Base-by-base conservation (phyloP, 306 rosid species). In the Vigna mungo region DNA sequence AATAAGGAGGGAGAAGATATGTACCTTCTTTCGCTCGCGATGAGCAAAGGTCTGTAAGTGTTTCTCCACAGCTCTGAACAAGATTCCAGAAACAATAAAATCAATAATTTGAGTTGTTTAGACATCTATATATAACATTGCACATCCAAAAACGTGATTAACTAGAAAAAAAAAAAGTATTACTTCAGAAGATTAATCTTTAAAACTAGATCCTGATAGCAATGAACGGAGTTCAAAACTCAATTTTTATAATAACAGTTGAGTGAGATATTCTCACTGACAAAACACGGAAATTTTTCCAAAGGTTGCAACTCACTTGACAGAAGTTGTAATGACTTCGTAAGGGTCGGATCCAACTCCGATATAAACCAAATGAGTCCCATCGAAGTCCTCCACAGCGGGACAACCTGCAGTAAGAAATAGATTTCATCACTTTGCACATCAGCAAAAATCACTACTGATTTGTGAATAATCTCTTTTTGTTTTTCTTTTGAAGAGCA, bases 271-370 rank as follows among this genome's bases (percentile, higher is more conserved):
- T 69, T n/a, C 27, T 47, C 4, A 15, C 27, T 32, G 62, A 4
- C 58, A 17, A 76, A 41, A 62, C 30, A 21, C 7, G 37, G 48
- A 7, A 20, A 43, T 10, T 46, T 52, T 13, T 27, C 7, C 54
- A 66, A 44, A 30, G 18, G 25, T 14, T 43, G 37, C 7, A 27
- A 86, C 97, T 85, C 77, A 92, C 97, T 90, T 92, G 65, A 92
- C 96, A 16, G 97, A 79, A 79, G 86, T 86, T 39, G 97, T 80
- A 80, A 95, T 86, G 39, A 93, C 96, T 68, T 90, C 93, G 82
- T 86, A 95, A 9, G 97, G 98, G 44, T 95, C 90, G 10, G 92
- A 87, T 88, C 98, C 97, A 48, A 88, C 95, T 43, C 89, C 96
- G 34, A 92, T 61, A 67, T 84, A 92, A 10, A 92, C 93, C 81